Conservation (phyloP, 306 rosid species). For the Prunus persica region Prunus_persica_NCBIv2 NC_034012.1:4434501-4435000, state of each 20-base stretch:
- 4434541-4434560: constrained; percentile 15
- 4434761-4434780: constrained; percentile 49
- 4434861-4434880: constrained; percentile 27
- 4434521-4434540: constrained; percentile 15
- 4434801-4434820: constrained; percentile 28
- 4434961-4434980: background rate
- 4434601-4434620: constrained; percentile 47
- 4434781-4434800: constrained; percentile 14
- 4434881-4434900: constrained; percentile 32
- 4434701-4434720: background rate
- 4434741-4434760: background rate
- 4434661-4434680: background rate
- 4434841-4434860: constrained; percentile 15
- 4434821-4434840: constrained; percentile 32
- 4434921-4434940: constrained; percentile 27
- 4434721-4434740: constrained; percentile 1
- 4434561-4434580: constrained; percentile 3
- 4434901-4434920: constrained; percentile 20
- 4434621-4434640: constrained; percentile 19
- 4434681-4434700: constrained; percentile 11
- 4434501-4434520: constrained; percentile 9
- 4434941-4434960: constrained; percentile 24
- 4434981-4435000: constrained; percentile 15
- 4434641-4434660: constrained; percentile 23
- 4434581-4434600: constrained; percentile 14